A percentile compares a stretch with the other conserved stretches of the same genome.
phyloP scores from a whole-genome alignment of 148 eudicot species.

The Cornus florida region DNA sequence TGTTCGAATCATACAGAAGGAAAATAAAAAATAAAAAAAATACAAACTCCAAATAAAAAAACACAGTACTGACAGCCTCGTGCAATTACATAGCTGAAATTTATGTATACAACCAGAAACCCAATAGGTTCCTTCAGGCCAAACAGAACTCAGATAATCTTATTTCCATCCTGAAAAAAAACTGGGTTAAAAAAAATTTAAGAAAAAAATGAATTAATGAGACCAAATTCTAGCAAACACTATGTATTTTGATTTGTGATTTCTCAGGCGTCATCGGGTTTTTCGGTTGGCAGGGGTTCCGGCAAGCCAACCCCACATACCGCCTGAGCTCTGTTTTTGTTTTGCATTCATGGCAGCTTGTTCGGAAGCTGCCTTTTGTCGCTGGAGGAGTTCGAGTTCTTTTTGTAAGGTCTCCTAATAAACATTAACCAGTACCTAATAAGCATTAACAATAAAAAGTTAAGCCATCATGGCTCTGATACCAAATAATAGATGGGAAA shows the following conservation, averaged over 20 bases:
- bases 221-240: constrained; percentile 14
- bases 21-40: too few species aligned
- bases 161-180: constrained; percentile 25
- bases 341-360: constrained; percentile 75
- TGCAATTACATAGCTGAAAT: constrained; percentile 7
- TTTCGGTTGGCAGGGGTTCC: constrained; percentile 52
- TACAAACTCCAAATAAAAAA: neutral
- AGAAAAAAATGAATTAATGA: constrained; percentile 18
- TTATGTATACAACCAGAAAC: neutral
- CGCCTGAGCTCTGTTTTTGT: constrained; percentile 81
- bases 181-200: constrained; percentile 16
- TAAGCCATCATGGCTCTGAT: too few species aligned
- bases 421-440: too few species aligned
- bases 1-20: too few species aligned
- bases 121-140: neutral
- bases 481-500: too few species aligned
- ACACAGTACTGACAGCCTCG: neutral
- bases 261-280: constrained; percentile 43
- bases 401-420: constrained; percentile 90
- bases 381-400: constrained; percentile 83
- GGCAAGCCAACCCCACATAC: constrained; percentile 97
- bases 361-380: constrained; percentile 97
- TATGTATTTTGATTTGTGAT: constrained; percentile 5
- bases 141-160: neutral
- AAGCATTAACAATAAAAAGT: too few species aligned